Conservation (phyloP, 495 filamentous ascomycete species). For the Podospora pseudoanserina region DNA sequence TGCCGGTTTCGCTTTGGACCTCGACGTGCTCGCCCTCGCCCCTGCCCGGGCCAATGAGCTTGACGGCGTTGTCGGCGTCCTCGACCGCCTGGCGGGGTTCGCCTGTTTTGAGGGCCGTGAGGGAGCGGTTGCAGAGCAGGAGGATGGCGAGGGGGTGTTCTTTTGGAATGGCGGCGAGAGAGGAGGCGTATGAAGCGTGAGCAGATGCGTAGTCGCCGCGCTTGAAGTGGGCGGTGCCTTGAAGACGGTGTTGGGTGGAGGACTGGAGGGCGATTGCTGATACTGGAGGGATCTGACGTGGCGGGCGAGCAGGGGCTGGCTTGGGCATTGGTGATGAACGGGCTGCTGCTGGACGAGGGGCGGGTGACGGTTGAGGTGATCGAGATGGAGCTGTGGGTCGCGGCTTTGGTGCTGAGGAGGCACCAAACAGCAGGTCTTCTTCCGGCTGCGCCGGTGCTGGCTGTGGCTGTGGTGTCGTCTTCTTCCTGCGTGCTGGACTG, state of each 20-base stretch:
- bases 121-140: slow-evolving; percentile 84
- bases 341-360: slow-evolving; percentile 40
- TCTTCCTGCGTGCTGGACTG: slow-evolving; percentile 80
- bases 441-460: slow-evolving; percentile 43
- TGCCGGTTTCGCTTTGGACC: slow-evolving; percentile 48
- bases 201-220: slow-evolving; percentile 86
- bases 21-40: slow-evolving; percentile 78
- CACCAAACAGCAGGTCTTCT: slow-evolving; percentile 56
- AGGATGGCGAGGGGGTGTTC: slow-evolving; percentile 83
- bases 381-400: slow-evolving; percentile 25
- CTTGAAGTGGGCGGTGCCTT: slow-evolving; percentile 86
- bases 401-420: slow-evolving; percentile 29
- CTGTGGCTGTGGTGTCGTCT: slow-evolving; percentile 48
- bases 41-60: slow-evolving; percentile 70
- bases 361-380: slow-evolving; percentile 30
- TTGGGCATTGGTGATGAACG: slow-evolving; percentile 37
- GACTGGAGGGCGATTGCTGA: slow-evolving; percentile 64
- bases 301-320: slow-evolving; percentile 39
- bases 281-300: slow-evolving; percentile 63
- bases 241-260: slow-evolving; percentile 70
- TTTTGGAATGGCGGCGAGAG: slow-evolving; percentile 68
- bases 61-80: slow-evolving; percentile 78
- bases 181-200: slow-evolving; percentile 73
- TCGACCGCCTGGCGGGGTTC: slow-evolving; percentile 78
- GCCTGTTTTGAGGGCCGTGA: slow-evolving; percentile 83